A percentile compares a stretch with the other conserved stretches of the same genome.
Conservation (phyloP, 345 rosid genomes). For the Acer yangbiense region DNA sequence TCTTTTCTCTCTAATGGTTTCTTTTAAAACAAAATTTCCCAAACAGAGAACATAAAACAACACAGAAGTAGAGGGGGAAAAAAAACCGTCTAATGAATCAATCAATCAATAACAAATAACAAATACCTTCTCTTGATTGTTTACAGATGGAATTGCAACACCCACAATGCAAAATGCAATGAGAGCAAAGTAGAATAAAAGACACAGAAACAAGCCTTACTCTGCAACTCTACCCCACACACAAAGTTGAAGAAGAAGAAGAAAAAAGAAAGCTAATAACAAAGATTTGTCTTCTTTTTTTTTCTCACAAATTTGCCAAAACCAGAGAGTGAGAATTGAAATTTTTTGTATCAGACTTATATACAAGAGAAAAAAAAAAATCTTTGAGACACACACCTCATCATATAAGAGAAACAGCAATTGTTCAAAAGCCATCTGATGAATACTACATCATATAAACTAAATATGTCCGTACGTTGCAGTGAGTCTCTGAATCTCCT, state of each 20-base stretch:
- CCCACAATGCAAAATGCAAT: constrained; percentile 32
- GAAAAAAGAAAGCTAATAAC: constrained; percentile 12
- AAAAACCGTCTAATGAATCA: background rate
- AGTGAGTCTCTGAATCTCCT: constrained; percentile 42
- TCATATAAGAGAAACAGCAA: constrained; percentile 22
- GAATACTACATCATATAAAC: constrained; percentile 7
- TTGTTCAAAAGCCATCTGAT: background rate
- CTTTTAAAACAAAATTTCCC: background rate
- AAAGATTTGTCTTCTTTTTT: constrained; percentile 5
- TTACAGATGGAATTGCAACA: constrained; percentile 34
- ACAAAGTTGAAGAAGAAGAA: background rate
- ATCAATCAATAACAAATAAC: constrained; percentile 7
- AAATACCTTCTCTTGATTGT: constrained; percentile 20
- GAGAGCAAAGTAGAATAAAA: constrained; percentile 26
- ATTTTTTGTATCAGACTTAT: constrained; percentile 42
- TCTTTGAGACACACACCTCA: constrained; percentile 34
- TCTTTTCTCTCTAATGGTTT: background rate
- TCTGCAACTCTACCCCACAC: constrained; percentile 42
- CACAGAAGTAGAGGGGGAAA: background rate
- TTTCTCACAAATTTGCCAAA: constrained; percentile 29
- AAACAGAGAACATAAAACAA: background rate
- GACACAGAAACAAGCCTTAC: constrained; percentile 32
- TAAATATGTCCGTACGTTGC: constrained; percentile 43
- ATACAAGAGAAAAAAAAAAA: constrained; percentile 14
- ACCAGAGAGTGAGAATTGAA: constrained; percentile 22